Percentiles rank a stretch among this genome's conserved stretches.
Evolutionary conservation across 2,329 filamentous ascomycete species (phyloP).

Genomic region (Diaporthe longicolla): DNA sequence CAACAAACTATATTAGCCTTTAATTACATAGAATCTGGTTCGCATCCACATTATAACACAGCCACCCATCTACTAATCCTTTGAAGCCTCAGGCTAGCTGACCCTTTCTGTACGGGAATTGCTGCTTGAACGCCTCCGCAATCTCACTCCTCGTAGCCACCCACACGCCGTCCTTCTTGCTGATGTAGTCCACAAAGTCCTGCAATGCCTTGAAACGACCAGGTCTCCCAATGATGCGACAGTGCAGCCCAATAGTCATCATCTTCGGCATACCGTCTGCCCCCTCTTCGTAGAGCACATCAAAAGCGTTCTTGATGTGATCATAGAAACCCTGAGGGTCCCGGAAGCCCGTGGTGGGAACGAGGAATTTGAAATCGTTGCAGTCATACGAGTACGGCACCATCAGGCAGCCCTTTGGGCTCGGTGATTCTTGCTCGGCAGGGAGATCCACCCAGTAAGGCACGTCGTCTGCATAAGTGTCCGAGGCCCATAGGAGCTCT

Average conservation of each 20-base stretch:
- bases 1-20: not conserved
- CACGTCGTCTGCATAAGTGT: slow-evolving; percentile 68
- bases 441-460: slow-evolving; percentile 70
- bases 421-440: slow-evolving; percentile 56
- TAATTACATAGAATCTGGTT: not conserved
- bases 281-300: slow-evolving; percentile 67
- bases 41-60: not conserved
- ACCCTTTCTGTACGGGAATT: slow-evolving; percentile 63
- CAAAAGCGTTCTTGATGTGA: slow-evolving; percentile 66
- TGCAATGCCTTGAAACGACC: slow-evolving; percentile 65
- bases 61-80: too few species aligned
- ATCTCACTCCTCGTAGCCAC: slow-evolving; percentile 68
- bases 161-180: slow-evolving; percentile 66
- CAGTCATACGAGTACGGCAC: slow-evolving; percentile 68
- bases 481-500: slow-evolving; percentile 63
- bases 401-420: slow-evolving; percentile 65
- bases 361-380: slow-evolving; percentile 64
- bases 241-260: slow-evolving; percentile 71
- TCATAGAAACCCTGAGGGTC: slow-evolving; percentile 59
- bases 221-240: slow-evolving; percentile 66
- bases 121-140: slow-evolving; percentile 62
- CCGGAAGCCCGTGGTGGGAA: slow-evolving; percentile 59
- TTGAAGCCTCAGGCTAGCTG: slow-evolving; percentile 46
- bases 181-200: slow-evolving; percentile 68
- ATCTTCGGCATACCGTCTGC: slow-evolving; percentile 64